Evolutionary conservation across 768 basidiomycete genomes (phyloP), one percentile per base, ranked within the genome.

Genomic region (Dioszegia aurantiaca): DNA sequence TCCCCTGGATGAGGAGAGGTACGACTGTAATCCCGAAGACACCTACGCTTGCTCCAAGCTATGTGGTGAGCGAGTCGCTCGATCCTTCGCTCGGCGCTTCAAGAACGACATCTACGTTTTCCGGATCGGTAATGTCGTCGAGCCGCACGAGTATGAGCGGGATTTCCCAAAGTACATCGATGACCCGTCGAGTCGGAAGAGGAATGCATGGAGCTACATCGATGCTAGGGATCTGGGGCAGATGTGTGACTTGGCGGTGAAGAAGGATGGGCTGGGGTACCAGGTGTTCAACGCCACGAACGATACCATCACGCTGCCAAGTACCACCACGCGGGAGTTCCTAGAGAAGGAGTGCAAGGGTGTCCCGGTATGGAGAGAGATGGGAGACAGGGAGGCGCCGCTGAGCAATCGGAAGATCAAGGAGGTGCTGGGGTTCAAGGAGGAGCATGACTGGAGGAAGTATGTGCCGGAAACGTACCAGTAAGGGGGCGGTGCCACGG

Each of bases 1-100:
- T 61, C 74, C 74, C 4, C 62, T 75, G 4, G 67, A 68, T 30
- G 74, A 75, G 33, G 55, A 51, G 37, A 53, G 55, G 52, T 64
- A 64, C 62, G 56, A 60, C 41, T 51, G 51, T 19, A 42, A 61
- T 44, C 67, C 59, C 4, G 58, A 59, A 43, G 74, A 75, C 59
- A 49, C 68, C 0, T 75, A 75, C 51, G 74, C 71, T 14, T 57
- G 58, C 17, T 58, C 62, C 37, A 75, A 75, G 54, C 51, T 73
- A 36, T 69, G 69, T 47, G 74, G 74, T 6, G 74, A 75, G 55
- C 45, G 64, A 26, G 65, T 66, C 14, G 74, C 74, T 17, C 58
- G 72, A 42, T 49, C 60, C 2, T 75, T 75, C 92, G 83, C 14
- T 91, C 95, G 70, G 97, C 98, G 17, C 92, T 97, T 78, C 97